Conservation (phyloP, 495 filamentous ascomycete species). For the Hypoxylon rickii region DNA sequence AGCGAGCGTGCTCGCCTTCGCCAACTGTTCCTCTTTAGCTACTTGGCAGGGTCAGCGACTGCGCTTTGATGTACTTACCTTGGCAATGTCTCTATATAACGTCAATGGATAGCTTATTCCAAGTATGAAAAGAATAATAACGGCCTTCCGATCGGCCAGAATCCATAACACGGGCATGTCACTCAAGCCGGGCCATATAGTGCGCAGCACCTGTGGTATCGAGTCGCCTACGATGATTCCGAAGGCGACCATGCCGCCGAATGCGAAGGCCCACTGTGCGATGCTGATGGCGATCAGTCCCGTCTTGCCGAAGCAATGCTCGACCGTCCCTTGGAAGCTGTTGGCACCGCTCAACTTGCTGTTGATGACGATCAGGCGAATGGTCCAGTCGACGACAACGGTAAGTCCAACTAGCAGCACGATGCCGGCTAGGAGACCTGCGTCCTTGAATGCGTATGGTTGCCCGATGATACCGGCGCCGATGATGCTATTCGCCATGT, state of each 20-base stretch:
- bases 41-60: not conserved
- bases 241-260: conserved; percentile 98
- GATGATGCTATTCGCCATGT: conserved; percentile 99
- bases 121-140: conserved; percentile 84
- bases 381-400: conserved; percentile 92
- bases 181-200: conserved; percentile 76
- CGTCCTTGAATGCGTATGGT: conserved; percentile 91
- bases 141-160: conserved; percentile 75
- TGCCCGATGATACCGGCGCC: conserved; percentile 98
- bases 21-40: conserved; percentile 61
- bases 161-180: conserved; percentile 79
- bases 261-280: conserved; percentile 97
- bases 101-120: conserved; percentile 90
- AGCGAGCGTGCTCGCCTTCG: conserved; percentile 91
- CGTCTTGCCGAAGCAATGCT: conserved; percentile 85
- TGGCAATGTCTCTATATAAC: conserved; percentile 94
- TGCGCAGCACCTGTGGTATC: conserved; percentile 85
- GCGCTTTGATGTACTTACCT: conserved; percentile 57
- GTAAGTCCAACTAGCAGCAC: conserved; percentile 79
- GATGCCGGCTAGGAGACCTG: conserved; percentile 80
- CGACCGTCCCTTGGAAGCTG: conserved; percentile 92
- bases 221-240: conserved; percentile 96
- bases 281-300: conserved; percentile 88
- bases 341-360: conserved; percentile 89
- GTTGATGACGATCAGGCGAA: conserved; percentile 93